Evolutionary conservation across 2,329 filamentous ascomycete genomes (phyloP), one percentile per base, ranked within the genome.

Genomic region (Aspergillus fructus): DNA sequence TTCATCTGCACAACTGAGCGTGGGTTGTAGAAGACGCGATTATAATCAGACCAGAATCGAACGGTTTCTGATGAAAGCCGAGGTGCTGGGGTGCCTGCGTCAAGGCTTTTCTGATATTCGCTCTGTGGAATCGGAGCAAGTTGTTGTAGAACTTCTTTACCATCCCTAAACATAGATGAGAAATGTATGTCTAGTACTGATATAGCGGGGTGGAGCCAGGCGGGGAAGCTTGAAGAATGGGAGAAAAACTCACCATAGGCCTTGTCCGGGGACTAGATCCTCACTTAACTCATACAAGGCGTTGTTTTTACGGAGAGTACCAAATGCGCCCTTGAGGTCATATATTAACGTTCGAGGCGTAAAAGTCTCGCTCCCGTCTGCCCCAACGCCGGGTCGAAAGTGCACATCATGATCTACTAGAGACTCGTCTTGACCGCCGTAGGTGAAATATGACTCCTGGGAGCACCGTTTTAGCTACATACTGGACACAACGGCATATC

Each of bases 1-100:
- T 89, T 89, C 13, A 97, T 80, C 70, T 96, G 93, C 9, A 96
- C 82, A 53, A 96, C 85, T 12, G 92, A 96, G 54, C 85, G 86
- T 8, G 94, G 94, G 71, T 97, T 93, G 71, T 90, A 97, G 75
- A 87, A 99, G n/a, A 94, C 84, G 24, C 91, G 86, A 65, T 91
- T 96, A 75, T 92, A 97, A 74, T 99, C 94, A 33, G 92, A 96
- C 93, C 94, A 99, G 77, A 94, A 97, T 53, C 91, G 85, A n/a
- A 97, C 89, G 11, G 85, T 83, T 6, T 86, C 83, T 1, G 86
- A 81, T 1, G 83, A 88, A 19, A 96, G 81, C 52, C 80, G 77
- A 0, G 89, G 84, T 5, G 87, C 81, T 3, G 83, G 73, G 5
- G 83, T 71, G 21, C 91, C 92, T 30, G 85, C 76, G 64, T 97